These are phyloP conservation scores for Symbiotaphrina buchneri DNA, from an alignment of 495 filamentous ascomycete species.

Conservation along the genomic window DNA sequence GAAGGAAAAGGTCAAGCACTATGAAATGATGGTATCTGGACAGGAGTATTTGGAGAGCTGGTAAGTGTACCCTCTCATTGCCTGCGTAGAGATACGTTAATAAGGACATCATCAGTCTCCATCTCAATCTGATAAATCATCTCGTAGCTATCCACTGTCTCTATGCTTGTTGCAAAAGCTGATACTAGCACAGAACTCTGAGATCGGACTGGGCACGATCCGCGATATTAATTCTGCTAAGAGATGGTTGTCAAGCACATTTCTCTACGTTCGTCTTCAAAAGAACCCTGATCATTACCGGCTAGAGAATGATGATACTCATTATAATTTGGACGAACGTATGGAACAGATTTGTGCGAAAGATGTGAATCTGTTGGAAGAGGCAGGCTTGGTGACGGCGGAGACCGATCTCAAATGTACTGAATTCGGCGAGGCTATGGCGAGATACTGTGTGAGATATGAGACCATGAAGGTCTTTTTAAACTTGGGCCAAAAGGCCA, in stretches of 20 bases:
- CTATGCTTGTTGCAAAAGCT: background rate
- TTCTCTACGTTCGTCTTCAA: conserved; percentile 63
- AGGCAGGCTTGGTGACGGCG: conserved; percentile 28
- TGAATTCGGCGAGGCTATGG: conserved; percentile 75
- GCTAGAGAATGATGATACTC: conserved; percentile 33
- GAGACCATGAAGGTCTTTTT: conserved; percentile 68
- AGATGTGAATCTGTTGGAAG: conserved; percentile 47
- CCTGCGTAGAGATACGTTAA: background rate
- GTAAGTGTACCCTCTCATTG: conserved; percentile 7
- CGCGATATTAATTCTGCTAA: conserved; percentile 46
- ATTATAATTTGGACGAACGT: conserved; percentile 35
- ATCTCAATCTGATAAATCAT: conserved; percentile 77
- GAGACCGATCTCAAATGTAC: conserved; percentile 33
- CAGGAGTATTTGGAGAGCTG: conserved; percentile 71
- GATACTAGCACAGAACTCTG: conserved; percentile 37
- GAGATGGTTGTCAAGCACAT: conserved; percentile 69
- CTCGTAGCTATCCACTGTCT: conserved; percentile 15
- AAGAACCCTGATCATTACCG: conserved; percentile 64
- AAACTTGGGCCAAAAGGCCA: conserved; percentile 31
- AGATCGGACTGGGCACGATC: conserved; percentile 72
- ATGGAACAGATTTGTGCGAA: conserved; percentile 65
- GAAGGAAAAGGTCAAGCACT: conserved; percentile 38
- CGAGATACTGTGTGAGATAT: conserved; percentile 78
- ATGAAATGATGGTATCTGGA: conserved; percentile 68
- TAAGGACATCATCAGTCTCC: conserved; percentile 24